phyloP scores from a whole-genome alignment of 768 basidiomycete species.

The Auricularia sp. region DNA sequence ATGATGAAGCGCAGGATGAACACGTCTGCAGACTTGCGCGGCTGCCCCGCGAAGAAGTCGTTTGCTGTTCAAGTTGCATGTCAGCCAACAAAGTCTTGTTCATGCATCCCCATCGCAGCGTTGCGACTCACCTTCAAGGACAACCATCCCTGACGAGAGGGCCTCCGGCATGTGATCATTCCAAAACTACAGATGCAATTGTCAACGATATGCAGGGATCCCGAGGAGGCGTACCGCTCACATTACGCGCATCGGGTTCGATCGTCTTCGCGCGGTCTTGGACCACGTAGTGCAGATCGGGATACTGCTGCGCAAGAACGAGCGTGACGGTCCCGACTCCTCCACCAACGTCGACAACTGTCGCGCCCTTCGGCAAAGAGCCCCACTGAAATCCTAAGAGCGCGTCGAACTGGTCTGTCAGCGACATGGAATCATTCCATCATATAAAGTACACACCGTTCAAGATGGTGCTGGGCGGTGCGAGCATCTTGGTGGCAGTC shows the following conservation, averaged over 20 bases:
- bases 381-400: background rate
- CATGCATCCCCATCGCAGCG: too few species aligned
- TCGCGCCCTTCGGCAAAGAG: conserved; percentile 8
- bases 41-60: background rate
- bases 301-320: conserved; percentile 6
- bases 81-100: conserved; percentile 8
- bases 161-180: conserved; percentile 5
- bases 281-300: conserved; percentile 11
- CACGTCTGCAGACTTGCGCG: conserved; percentile 4
- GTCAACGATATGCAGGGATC: background rate
- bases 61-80: conserved; percentile 9
- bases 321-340: conserved; percentile 13
- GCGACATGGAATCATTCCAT: too few species aligned
- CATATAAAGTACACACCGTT: background rate
- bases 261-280: conserved; percentile 16
- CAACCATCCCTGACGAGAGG: conserved; percentile 4
- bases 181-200: conserved; percentile 3
- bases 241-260: conserved; percentile 4
- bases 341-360: conserved; percentile 18
- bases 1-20: conserved; percentile 11
- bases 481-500: conserved; percentile 6
- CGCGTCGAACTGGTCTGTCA: too few species aligned
- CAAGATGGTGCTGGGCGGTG: background rate
- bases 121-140: conserved; percentile 5
- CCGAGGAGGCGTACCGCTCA: background rate